These are phyloP conservation scores for Colletotrichum limetticola DNA, from an alignment of 2,329 filamentous ascomycete genomes.

Conservation along the genomic window DNA sequence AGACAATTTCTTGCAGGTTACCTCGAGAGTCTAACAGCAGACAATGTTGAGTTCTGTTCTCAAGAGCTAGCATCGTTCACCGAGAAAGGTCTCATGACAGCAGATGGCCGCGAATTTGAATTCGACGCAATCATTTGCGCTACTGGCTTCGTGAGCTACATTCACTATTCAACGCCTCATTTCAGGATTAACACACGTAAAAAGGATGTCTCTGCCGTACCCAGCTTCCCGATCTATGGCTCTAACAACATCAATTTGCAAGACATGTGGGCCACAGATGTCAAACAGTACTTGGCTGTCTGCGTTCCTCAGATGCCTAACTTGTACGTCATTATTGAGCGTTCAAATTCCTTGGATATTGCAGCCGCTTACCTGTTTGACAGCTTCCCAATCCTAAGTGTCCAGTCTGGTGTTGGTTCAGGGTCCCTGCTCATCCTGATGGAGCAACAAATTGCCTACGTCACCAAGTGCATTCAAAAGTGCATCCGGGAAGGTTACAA, in stretches of 20 bases:
- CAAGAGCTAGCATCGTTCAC: neutral
- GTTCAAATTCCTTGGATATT: accelerated
- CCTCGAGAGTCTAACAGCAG: neutral
- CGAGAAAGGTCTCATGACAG: neutral
- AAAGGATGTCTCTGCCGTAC: neutral
- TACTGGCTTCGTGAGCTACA: conserved; percentile 1
- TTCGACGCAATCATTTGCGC: conserved; percentile 17
- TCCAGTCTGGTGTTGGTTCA: neutral
- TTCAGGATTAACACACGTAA: neutral
- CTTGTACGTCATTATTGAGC: neutral
- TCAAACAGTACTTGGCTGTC: neutral
- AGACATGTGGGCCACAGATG: neutral
- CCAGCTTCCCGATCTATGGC: neutral
- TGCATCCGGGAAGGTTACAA: neutral
- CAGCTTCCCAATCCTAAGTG: neutral
- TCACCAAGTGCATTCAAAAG: neutral
- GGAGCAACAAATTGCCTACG: neutral
- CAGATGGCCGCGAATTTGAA: neutral
- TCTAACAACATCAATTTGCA: neutral
- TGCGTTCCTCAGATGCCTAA: conserved; percentile 1
- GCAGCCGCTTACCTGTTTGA: neutral
- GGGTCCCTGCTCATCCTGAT: neutral
- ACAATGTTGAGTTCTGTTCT: conserved; percentile 7
- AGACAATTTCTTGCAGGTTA: neutral
- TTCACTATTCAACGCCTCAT: too few relatives aligned